phyloP scores from a whole-genome alignment of 2,329 filamentous ascomycete genomes.

The Cercospora beticola region DNA sequence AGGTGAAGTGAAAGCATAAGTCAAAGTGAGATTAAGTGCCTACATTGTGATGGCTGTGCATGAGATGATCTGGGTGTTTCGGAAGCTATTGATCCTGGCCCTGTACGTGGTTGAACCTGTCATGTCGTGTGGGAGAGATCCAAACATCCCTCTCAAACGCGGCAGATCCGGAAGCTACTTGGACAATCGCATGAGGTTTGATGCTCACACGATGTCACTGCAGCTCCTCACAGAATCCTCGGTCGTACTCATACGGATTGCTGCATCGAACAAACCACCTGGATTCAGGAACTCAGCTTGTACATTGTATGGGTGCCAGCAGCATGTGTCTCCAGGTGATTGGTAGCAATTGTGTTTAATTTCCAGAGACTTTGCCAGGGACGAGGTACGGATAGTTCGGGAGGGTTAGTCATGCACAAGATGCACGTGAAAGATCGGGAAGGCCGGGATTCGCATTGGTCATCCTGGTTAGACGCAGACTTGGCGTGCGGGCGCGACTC shows the following conservation, averaged over 20 bases:
- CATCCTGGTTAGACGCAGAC: neutral
- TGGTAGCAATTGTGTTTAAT: conserved; percentile 2
- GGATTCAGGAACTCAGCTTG: neutral
- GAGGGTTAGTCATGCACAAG: neutral
- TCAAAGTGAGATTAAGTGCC: neutral
- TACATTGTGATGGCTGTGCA: neutral
- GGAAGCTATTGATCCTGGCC: conserved; percentile 4
- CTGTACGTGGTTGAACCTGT: conserved; percentile 5
- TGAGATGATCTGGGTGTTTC: neutral
- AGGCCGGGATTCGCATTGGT: neutral
- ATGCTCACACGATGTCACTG: neutral
- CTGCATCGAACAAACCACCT: neutral
- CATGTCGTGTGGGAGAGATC: neutral
- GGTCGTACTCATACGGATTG: neutral
- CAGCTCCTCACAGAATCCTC: neutral
- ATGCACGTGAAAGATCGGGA: neutral
- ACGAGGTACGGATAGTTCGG: neutral
- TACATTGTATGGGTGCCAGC: neutral
- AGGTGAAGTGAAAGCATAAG: neutral
- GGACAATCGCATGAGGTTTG: neutral
- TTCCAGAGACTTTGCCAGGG: conserved; percentile 9
- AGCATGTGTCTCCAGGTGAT: neutral
- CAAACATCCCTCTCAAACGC: neutral
- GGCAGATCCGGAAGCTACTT: neutral
- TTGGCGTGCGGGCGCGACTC: neutral